Percentiles rank a stretch among this genome's conserved stretches.
Evolutionary conservation across 2,329 filamentous ascomycete species (phyloP).

Genomic region (Fusarium miscanthi): DNA sequence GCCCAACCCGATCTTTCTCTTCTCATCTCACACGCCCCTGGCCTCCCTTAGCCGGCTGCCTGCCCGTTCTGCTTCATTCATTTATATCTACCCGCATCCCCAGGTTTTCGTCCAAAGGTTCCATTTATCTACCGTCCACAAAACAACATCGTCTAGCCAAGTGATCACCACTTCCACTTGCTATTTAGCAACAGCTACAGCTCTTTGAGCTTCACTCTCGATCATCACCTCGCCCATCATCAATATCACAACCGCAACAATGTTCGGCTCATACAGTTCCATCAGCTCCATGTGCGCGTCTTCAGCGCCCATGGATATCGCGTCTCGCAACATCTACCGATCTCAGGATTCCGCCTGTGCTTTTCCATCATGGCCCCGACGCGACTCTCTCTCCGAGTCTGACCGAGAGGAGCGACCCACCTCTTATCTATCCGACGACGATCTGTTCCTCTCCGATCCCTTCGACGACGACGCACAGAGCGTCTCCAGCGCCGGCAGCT

Average conservation of each 20-base stretch:
- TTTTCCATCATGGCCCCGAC: constrained; percentile 69
- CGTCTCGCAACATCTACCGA: constrained; percentile 53
- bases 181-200: constrained; percentile 30
- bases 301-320: constrained; percentile 60
- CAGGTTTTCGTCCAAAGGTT: constrained; percentile 33
- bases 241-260: constrained; percentile 47
- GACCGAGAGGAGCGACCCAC: constrained; percentile 59
- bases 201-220: constrained; percentile 36
- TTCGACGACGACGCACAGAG: constrained; percentile 63
- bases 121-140: constrained; percentile 34
- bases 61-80: constrained; percentile 41
- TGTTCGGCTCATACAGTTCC: constrained; percentile 63
- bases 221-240: constrained; percentile 37
- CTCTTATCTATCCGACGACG: constrained; percentile 72
- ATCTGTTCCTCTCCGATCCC: constrained; percentile 65
- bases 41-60: constrained; percentile 42
- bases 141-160: constrained; percentile 29
- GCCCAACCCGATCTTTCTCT: constrained; percentile 6
- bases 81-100: constrained; percentile 46
- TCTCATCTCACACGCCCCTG: constrained; percentile 35
- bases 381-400: constrained; percentile 61
- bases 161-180: constrained; percentile 32
- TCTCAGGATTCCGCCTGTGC: constrained; percentile 61
- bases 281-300: constrained; percentile 61
- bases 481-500: constrained; percentile 59